phyloP scores from a whole-genome alignment of 2,329 filamentous ascomycete genomes.

The Claviceps sp. region DNA sequence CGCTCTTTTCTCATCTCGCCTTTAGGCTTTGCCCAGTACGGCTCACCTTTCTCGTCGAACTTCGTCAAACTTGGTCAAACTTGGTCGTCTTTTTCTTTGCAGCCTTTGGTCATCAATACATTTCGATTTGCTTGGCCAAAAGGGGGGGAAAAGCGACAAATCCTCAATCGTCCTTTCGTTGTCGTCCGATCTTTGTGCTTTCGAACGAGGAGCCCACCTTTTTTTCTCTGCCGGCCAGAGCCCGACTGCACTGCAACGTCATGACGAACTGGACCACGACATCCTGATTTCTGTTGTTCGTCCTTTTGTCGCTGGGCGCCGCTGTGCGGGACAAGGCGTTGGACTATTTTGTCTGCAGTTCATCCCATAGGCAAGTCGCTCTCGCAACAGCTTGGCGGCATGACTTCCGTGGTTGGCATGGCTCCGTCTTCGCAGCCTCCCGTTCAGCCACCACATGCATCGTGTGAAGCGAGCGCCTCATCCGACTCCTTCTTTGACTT shows the following conservation, averaged over 20 bases:
- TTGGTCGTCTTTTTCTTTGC: background rate
- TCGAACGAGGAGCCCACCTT: background rate
- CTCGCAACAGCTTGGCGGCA: background rate
- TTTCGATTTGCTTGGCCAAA: background rate
- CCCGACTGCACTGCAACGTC: background rate
- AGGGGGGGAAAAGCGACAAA: background rate
- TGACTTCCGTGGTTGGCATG: slow-evolving; percentile 5
- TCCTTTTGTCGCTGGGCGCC: background rate
- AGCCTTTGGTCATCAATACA: background rate
- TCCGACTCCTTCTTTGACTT: background rate
- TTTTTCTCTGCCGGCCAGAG: slow-evolving; percentile 7
- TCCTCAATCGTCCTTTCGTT: background rate
- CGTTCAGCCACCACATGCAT: slow-evolving; percentile 4
- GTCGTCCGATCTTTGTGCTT: background rate
- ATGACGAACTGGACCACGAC: slow-evolving; percentile 1
- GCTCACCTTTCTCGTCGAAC: background rate
- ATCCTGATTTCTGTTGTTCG: background rate
- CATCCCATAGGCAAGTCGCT: background rate
- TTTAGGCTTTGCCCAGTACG: background rate
- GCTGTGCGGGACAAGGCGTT: background rate
- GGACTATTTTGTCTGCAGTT: background rate
- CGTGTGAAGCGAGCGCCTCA: slow-evolving; percentile 2
- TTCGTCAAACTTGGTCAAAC: background rate
- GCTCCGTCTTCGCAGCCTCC: slow-evolving; percentile 1
- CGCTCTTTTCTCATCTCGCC: background rate